phyloP scores from a whole-genome alignment of 176 grass and related monocot genomes.

The Triticum monococcum region DNA sequence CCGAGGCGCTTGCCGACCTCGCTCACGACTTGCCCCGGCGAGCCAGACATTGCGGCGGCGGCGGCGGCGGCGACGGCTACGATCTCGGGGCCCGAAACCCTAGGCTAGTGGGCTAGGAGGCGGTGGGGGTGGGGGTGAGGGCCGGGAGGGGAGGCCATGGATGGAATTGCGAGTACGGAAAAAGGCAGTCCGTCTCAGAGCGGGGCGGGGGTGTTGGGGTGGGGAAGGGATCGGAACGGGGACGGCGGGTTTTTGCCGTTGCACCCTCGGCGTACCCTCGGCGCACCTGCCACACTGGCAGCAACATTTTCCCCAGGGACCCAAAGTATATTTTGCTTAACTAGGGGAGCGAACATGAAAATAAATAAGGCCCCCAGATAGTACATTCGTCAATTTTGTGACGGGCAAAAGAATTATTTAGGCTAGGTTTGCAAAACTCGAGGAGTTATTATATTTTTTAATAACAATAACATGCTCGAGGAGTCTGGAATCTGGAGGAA shows the following conservation, averaged over 20 bases:
- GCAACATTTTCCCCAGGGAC: background rate
- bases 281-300: too few relatives aligned
- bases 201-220: background rate
- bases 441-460: too few relatives aligned
- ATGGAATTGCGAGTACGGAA: conserved; percentile 9
- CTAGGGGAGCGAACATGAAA: background rate
- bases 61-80: background rate
- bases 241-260: background rate
- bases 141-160: conserved; percentile 24
- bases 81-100: conserved; percentile 31
- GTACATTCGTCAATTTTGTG: too few relatives aligned
- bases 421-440: too few relatives aligned
- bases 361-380: too few relatives aligned
- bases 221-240: background rate
- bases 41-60: conserved; percentile 25
- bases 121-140: background rate
- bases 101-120: conserved; percentile 26
- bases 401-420: too few relatives aligned
- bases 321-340: background rate
- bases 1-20: conserved; percentile 73
- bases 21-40: conserved; percentile 50
- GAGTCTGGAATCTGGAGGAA: too few relatives aligned
- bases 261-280: background rate
- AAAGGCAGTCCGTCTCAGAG: conserved; percentile 1
- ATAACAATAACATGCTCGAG: too few relatives aligned